phyloP scores from a whole-genome alignment of 148 eudicot species.

The Persicaria maculosa region DNA sequence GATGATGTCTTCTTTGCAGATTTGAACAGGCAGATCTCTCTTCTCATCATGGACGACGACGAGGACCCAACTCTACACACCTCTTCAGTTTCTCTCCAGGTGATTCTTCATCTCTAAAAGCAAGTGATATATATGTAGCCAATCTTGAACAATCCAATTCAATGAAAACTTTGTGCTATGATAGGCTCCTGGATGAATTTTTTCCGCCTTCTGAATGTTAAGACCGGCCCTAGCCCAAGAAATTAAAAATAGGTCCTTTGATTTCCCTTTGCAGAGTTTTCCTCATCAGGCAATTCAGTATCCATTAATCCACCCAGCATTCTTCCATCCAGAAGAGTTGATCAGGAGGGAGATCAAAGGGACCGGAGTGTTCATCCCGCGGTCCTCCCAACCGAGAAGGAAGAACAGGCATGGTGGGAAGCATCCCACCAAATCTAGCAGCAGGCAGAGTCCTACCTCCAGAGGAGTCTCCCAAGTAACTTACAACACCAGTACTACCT shows the following conservation, averaged over 20 bases:
- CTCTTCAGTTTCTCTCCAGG: conserved; percentile 21
- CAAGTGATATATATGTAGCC: too few relatives aligned
- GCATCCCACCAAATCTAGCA: neutral
- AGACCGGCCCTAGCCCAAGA: too few relatives aligned
- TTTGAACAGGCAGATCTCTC: conserved; percentile 68
- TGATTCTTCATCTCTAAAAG: neutral
- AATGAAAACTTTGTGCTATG: too few relatives aligned
- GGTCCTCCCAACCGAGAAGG: conserved; percentile 42
- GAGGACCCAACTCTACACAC: conserved; percentile 24
- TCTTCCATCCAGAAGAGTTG: conserved; percentile 7
- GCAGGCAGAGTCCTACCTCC: neutral
- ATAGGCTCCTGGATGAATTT: too few relatives aligned
- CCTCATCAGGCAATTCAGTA: conserved; percentile 21
- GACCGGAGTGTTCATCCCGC: conserved; percentile 86
- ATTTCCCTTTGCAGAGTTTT: neutral
- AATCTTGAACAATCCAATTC: too few relatives aligned
- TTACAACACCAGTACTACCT: neutral
- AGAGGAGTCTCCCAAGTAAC: neutral
- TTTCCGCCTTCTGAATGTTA: too few relatives aligned
- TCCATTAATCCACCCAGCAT: conserved; percentile 8
- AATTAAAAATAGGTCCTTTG: neutral
- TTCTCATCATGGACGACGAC: conserved; percentile 69
- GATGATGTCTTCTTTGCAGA: conserved; percentile 76
- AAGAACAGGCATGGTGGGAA: conserved; percentile 33
- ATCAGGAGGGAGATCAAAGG: conserved; percentile 39